These are phyloP conservation scores for Sugiyamaella grinbergsii DNA, from an alignment of 1,139 yeast species.

Conservation along the genomic window DNA sequence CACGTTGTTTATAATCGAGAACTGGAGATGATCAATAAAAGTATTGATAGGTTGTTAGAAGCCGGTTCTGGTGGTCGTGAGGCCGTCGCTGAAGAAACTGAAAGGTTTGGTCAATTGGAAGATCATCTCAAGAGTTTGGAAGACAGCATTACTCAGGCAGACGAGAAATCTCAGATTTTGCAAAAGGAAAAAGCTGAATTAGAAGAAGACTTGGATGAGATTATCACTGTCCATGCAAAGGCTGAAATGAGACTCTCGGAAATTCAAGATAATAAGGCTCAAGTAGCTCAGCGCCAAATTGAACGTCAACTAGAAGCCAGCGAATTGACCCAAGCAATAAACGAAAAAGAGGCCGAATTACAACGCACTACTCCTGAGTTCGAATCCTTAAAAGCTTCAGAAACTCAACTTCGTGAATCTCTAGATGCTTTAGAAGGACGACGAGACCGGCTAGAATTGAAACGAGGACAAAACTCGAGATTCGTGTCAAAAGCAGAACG, in stretches of 20 bases:
- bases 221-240: conserved; percentile 42
- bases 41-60: conserved; percentile 20
- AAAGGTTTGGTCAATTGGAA: conserved; percentile 48
- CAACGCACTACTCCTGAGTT: conserved; percentile 12
- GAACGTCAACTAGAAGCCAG: conserved; percentile 26
- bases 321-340: conserved; percentile 22
- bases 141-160: conserved; percentile 49
- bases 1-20: conserved; percentile 80
- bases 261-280: conserved; percentile 29
- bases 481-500: conserved; percentile 61
- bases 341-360: conserved; percentile 33
- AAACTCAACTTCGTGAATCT: conserved; percentile 12
- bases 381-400: conserved; percentile 10
- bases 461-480: conserved; percentile 69
- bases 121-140: conserved; percentile 54
- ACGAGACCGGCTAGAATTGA: conserved; percentile 68
- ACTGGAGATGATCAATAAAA: conserved; percentile 41
- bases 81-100: conserved; percentile 13
- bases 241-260: conserved; percentile 39
- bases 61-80: conserved; percentile 1
- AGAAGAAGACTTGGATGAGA: conserved; percentile 51
- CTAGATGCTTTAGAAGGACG: conserved; percentile 48
- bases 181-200: conserved; percentile 50
- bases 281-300: conserved; percentile 19
- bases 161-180: conserved; percentile 43